Evolutionary conservation across 805 yeast genomes (phyloP).

Genomic region (Starmera dryadoides): DNA sequence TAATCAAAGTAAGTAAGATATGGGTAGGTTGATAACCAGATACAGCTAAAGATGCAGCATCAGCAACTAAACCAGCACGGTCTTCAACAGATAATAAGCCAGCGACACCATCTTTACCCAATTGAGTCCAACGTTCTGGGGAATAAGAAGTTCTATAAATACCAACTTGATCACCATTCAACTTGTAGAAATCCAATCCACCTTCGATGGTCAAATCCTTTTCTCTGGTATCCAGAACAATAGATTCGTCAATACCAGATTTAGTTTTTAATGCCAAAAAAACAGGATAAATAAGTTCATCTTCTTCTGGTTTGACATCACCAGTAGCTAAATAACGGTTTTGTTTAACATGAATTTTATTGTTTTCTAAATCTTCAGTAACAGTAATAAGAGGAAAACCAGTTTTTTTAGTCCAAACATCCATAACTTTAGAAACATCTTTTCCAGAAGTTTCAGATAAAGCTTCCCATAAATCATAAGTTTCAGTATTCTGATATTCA

Average conservation of each 20-base stretch:
- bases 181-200: slow-evolving; percentile 47
- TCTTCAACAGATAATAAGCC: slow-evolving; percentile 66
- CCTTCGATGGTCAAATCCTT: slow-evolving; percentile 35
- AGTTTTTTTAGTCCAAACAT: slow-evolving; percentile 71
- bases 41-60: slow-evolving; percentile 62
- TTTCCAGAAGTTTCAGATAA: slow-evolving; percentile 63
- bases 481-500: slow-evolving; percentile 70
- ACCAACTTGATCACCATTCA: slow-evolving; percentile 70
- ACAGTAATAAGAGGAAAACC: slow-evolving; percentile 74
- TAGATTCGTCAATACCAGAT: slow-evolving; percentile 52
- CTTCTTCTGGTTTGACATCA: slow-evolving; percentile 72
- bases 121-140: slow-evolving; percentile 59
- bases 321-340: slow-evolving; percentile 71
- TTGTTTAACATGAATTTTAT: slow-evolving; percentile 52
- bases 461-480: slow-evolving; percentile 73
- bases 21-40: slow-evolving; percentile 64
- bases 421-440: slow-evolving; percentile 68
- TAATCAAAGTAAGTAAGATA: slow-evolving; percentile 50
- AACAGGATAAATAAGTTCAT: slow-evolving; percentile 61
- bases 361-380: slow-evolving; percentile 37
- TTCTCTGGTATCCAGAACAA: slow-evolving; percentile 46
- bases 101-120: slow-evolving; percentile 52
- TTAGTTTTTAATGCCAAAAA: slow-evolving; percentile 56
- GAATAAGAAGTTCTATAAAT: slow-evolving; percentile 69
- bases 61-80: slow-evolving; percentile 76